A percentile compares a stretch with the other conserved stretches of the same genome.
Conservation (phyloP, 805 yeast genomes). For the Hanseniaspora guilliermondii region DNA sequence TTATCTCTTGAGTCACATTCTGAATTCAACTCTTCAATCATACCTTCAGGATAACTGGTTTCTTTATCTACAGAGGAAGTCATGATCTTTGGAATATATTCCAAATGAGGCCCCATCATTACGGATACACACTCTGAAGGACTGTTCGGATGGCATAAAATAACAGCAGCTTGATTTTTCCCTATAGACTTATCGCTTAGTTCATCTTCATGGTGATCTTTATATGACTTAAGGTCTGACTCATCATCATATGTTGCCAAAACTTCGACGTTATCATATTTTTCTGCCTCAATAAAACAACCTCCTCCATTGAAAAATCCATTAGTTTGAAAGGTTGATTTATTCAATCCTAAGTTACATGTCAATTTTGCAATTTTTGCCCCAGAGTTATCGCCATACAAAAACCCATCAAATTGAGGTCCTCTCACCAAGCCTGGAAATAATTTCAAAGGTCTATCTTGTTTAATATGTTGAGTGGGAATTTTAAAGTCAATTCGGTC, state of each 20-base stretch:
- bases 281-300: conserved; percentile 63
- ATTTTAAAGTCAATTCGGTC: conserved; percentile 70
- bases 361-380: conserved; percentile 45
- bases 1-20: conserved; percentile 38
- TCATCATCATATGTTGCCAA: conserved; percentile 47
- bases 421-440: conserved; percentile 81
- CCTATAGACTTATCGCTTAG: not conserved
- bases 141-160: conserved; percentile 44
- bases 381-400: conserved; percentile 65
- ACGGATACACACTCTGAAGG: conserved; percentile 55
- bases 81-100: conserved; percentile 50
- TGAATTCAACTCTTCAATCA: conserved; percentile 32
- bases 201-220: conserved; percentile 17
- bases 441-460: conserved; percentile 63
- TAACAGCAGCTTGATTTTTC: conserved; percentile 50
- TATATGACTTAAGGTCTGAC: conserved; percentile 33
- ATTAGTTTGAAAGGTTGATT: conserved; percentile 11
- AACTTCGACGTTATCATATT: conserved; percentile 49
- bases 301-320: conserved; percentile 84
- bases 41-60: conserved; percentile 24
- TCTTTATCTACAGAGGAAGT: conserved; percentile 21
- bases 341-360: conserved; percentile 20
- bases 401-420: conserved; percentile 66
- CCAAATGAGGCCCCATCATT: conserved; percentile 83
- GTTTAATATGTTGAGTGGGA: conserved; percentile 60